Conservation (phyloP, 1,284 basidiomycete genomes). For the Moesziomyces sp. region DNA sequence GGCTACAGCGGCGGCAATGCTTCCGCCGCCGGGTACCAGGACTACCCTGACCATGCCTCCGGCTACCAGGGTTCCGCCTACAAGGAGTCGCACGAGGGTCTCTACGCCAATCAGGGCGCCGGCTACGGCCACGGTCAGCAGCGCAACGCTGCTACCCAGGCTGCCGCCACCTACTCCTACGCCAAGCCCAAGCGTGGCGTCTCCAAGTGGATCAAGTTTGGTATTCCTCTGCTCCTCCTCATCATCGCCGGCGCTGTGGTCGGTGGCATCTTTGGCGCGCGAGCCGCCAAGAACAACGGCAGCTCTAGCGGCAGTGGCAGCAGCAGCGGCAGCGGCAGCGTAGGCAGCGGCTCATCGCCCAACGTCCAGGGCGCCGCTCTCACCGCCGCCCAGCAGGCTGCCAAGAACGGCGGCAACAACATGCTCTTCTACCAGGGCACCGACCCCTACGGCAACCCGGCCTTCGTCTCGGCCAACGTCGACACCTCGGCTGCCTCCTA, state of each 20-base stretch:
- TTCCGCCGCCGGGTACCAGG: slow-evolving; percentile 34
- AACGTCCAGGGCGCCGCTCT: slow-evolving; percentile 47
- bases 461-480: slow-evolving; percentile 87
- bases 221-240: slow-evolving; percentile 56
- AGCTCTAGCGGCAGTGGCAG: slow-evolving; percentile 61
- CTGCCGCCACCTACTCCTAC: slow-evolving; percentile 59
- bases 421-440: slow-evolving; percentile 75
- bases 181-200: slow-evolving; percentile 57
- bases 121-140: slow-evolving; percentile 22
- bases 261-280: slow-evolving; percentile 79
- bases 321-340: slow-evolving; percentile 56
- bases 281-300: slow-evolving; percentile 70
- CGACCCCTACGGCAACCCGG: slow-evolving; percentile 79
- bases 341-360: slow-evolving; percentile 25
- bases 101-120: slow-evolving; percentile 33
- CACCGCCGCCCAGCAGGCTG: slow-evolving; percentile 74
- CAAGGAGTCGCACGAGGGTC: slow-evolving; percentile 38
- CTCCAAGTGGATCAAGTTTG: slow-evolving; percentile 61
- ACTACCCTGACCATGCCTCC: slow-evolving; percentile 47
- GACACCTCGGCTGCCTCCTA: slow-evolving; percentile 40
- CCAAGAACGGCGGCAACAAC: slow-evolving; percentile 75
- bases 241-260: slow-evolving; percentile 74
- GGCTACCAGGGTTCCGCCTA: slow-evolving; percentile 42
- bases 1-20: slow-evolving; percentile 17
- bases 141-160: slow-evolving; percentile 36